Evolutionary conservation across 129 eudicot species (phyloP).

Genomic region (Flaveria bidentis): DNA sequence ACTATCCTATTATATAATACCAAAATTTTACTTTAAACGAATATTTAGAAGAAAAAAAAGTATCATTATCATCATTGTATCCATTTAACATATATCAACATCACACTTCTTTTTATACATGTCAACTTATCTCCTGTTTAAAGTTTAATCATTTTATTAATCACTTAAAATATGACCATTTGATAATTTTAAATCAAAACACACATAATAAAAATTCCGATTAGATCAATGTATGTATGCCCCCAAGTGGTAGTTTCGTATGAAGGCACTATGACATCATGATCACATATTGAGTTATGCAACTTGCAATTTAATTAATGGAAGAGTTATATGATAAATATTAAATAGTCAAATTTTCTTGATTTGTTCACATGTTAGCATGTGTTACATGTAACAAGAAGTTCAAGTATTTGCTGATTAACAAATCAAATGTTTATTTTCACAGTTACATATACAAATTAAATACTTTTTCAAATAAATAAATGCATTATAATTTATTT

Average conservation of each 20-base stretch:
- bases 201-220: neutral
- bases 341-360: neutral
- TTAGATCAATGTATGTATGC: neutral
- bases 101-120: neutral
- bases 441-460: neutral
- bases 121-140: neutral
- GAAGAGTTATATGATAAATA: neutral
- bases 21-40: too few species aligned
- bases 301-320: constrained; percentile 12
- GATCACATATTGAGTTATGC: neutral
- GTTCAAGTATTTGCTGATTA: neutral
- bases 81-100: neutral
- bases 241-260: constrained; percentile 2
- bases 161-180: neutral
- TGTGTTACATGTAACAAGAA: constrained; percentile 13
- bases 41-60: too few species aligned
- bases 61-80: too few species aligned
- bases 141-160: neutral
- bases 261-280: constrained; percentile 13
- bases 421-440: neutral
- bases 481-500: neutral
- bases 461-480: neutral
- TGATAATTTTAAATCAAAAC: neutral
- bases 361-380: neutral
- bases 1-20: too few species aligned